These are phyloP conservation scores for Sarocladium kiliense DNA, from an alignment of 2,329 filamentous ascomycete genomes.

Conservation along the genomic window DNA sequence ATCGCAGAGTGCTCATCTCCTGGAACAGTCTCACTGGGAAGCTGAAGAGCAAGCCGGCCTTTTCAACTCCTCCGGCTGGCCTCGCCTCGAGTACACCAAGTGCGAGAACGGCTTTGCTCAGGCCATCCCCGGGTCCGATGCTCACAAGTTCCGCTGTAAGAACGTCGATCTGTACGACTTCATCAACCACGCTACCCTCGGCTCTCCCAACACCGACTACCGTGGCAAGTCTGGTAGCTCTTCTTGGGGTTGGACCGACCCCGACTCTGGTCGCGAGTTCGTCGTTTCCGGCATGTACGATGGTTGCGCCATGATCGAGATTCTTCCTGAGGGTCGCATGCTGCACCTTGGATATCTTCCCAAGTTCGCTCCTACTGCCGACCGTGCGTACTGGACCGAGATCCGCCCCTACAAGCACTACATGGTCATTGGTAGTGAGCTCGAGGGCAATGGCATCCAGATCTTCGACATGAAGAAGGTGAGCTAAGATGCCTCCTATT, in stretches of 20 bases:
- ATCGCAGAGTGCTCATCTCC: not conserved
- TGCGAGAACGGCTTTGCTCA: conserved; percentile 18
- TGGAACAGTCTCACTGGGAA: conserved; percentile 13
- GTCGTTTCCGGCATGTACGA: conserved; percentile 23
- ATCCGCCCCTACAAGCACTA: conserved; percentile 28
- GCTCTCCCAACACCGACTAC: conserved; percentile 27
- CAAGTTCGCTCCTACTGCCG: conserved; percentile 13
- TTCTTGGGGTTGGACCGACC: conserved; percentile 37
- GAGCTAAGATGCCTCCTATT: not conserved
- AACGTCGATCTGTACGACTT: conserved; percentile 46
- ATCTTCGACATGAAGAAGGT: conserved; percentile 55
- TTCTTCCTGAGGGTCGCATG: conserved; percentile 34
- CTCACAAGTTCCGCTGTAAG: conserved; percentile 20
- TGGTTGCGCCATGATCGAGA: conserved; percentile 39
- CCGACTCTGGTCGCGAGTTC: conserved; percentile 26
- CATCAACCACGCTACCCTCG: conserved; percentile 44
- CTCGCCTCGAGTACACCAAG: conserved; percentile 19
- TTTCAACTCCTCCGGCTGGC: conserved; percentile 19
- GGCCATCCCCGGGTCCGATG: conserved; percentile 17
- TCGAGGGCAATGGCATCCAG: conserved; percentile 48
- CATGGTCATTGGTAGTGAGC: conserved; percentile 31
- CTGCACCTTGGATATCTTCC: conserved; percentile 35
- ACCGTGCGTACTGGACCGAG: conserved; percentile 26
- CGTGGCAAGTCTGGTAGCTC: conserved; percentile 20
- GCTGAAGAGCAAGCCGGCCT: conserved; percentile 18